Conservation (phyloP, 2,329 filamentous ascomycete genomes). For the Fusarium haematococcum region DNA sequence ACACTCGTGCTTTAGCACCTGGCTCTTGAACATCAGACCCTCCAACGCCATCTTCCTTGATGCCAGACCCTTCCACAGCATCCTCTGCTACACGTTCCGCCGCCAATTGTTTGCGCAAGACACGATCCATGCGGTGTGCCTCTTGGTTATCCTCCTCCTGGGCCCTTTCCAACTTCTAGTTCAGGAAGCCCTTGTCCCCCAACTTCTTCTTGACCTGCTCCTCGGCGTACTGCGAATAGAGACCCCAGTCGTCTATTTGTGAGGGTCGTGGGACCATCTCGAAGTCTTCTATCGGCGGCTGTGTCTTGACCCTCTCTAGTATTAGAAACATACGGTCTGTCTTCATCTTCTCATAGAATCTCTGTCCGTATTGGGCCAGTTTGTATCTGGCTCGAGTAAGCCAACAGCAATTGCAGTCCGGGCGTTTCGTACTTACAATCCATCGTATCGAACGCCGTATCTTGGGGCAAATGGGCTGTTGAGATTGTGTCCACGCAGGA, state of each 20-base stretch:
- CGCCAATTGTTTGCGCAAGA: conserved; percentile 41
- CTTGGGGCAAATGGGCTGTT: conserved; percentile 63
- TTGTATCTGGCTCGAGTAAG: conserved; percentile 56
- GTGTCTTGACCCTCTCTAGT: conserved; percentile 58
- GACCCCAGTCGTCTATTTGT: conserved; percentile 67
- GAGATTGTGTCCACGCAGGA: conserved; percentile 64
- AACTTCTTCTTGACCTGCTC: conserved; percentile 54
- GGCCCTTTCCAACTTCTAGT: conserved; percentile 54
- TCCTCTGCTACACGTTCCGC: conserved; percentile 15
- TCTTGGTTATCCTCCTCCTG: conserved; percentile 45
- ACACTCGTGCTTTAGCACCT: not conserved
- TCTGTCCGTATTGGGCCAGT: conserved; percentile 59
- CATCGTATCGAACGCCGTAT: conserved; percentile 68
- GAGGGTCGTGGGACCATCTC: conserved; percentile 63
- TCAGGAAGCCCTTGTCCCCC: conserved; percentile 55
- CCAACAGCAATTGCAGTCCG: not conserved
- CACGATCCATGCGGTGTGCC: conserved; percentile 44
- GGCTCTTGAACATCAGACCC: not conserved
- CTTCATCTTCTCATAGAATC: conserved; percentile 45
- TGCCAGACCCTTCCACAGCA: not conserved
- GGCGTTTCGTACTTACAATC: conserved; percentile 56
- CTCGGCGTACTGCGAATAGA: conserved; percentile 61
- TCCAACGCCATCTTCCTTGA: conserved; percentile 1
- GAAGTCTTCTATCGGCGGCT: conserved; percentile 57
- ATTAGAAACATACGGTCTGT: conserved; percentile 59